Evolutionary conservation across 495 filamentous ascomycete species (phyloP), one percentile per base, ranked within the genome.

Genomic region (Patellaria atrata): DNA sequence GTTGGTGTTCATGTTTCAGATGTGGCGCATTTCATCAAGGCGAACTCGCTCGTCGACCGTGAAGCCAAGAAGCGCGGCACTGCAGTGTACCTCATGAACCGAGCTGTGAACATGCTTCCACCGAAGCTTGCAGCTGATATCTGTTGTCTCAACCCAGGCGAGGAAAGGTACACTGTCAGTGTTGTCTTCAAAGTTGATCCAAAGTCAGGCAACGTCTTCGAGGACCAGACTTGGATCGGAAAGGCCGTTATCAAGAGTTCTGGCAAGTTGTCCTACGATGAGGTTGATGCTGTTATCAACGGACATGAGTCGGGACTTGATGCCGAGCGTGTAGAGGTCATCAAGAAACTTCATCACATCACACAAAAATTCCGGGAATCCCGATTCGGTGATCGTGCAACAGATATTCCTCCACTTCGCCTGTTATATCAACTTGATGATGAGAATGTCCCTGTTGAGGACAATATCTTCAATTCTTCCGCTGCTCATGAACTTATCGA

Each of bases 1-100:
- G 77, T 97, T 44, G 91, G 89, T 60, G 70, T 96, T 35, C 89
- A 97, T 63, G 82, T 97, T 47, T 74, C 85, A 18, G 89, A 97
- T 60, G 82, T 94, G 41, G 81, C 89, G 27, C 84, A 96, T 56
- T 97, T 97, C 41, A 82, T 97, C 53, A 96, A 96, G 63, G 65
- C 74, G 22, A 93, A 91, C 64, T 94, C 89, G 14, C 69, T 97
- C 31, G 87, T 94, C 21, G 89, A 97, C 52, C 79, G 89, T 27
- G 89, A 97, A 61, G 89, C 89, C 1, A 93, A 91, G 71, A 97
- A 97, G 65, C 79, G 89, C 20, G 91, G 87, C 37, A 96, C 89
- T 33, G 86, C 82, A 22, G 89, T 97, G 11, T 85, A 96, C 46
- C 63, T 97, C 33, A 77, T 92, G 57, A 86, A 93, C 59, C 73